Conservation (phyloP, 2,329 filamentous ascomycete species). For the Microthyrium microscopicum region DNA sequence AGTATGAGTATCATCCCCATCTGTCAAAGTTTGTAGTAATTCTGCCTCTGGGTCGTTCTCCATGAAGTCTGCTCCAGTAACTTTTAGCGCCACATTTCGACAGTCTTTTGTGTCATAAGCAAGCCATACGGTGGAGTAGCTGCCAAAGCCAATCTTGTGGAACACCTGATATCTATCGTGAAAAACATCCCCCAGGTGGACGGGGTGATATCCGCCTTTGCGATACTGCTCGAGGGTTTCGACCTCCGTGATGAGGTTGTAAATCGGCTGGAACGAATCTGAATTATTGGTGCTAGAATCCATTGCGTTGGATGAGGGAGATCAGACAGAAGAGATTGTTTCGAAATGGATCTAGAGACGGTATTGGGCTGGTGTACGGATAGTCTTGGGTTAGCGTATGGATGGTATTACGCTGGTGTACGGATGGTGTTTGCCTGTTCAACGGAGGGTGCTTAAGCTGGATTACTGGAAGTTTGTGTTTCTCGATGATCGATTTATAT, state of each 20-base stretch:
- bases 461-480: no score
- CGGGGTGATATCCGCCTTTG: conserved; percentile 12
- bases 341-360: no score
- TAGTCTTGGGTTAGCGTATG: no score
- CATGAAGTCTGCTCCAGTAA: not conserved
- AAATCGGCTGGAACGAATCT: no score
- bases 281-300: no score
- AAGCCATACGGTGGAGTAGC: conserved; percentile 3
- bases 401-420: no score
- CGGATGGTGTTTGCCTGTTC: no score
- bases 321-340: no score
- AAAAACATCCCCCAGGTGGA: conserved; percentile 11
- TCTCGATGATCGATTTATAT: no score
- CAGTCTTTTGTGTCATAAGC: not conserved
- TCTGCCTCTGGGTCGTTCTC: conserved; percentile 1
- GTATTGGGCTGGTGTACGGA: no score
- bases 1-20: not conserved
- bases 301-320: no score
- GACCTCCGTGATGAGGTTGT: conserved; percentile 7
- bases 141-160: conserved; percentile 1
- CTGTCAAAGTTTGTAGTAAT: not conserved
- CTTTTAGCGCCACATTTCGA: conserved; percentile 1
- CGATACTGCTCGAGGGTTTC: conserved; percentile 13
- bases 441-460: no score
- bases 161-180: conserved; percentile 9